phyloP scores from a whole-genome alignment of 495 filamentous ascomycete species.

The Penicillium bovifimosum region DNA sequence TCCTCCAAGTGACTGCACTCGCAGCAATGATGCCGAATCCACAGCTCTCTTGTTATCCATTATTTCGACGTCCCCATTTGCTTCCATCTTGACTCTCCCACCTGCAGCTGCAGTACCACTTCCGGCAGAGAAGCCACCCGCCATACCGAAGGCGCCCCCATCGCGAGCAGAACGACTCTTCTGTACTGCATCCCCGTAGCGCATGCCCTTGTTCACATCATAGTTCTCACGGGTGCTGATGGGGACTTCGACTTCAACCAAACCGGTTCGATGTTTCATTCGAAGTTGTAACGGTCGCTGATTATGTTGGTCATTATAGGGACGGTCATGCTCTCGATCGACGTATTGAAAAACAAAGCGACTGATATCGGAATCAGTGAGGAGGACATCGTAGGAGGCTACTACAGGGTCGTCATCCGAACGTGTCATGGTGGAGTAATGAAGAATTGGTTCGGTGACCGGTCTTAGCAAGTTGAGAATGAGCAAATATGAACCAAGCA shows the following conservation, averaged over 20 bases:
- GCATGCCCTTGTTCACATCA: conserved; percentile 57
- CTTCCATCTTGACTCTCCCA: conserved; percentile 36
- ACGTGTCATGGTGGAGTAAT: conserved; percentile 15
- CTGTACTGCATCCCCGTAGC: conserved; percentile 61
- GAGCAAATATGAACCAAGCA: background rate
- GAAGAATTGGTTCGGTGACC: background rate
- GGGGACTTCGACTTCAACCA: conserved; percentile 71
- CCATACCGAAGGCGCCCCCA: conserved; percentile 55
- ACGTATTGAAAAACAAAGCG: conserved; percentile 69
- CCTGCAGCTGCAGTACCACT: conserved; percentile 12
- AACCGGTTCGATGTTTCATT: conserved; percentile 60
- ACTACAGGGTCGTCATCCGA: conserved; percentile 49
- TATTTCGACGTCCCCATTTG: conserved; percentile 33
- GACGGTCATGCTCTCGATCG: conserved; percentile 39
- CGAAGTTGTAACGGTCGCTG: conserved; percentile 56
- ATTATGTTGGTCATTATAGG: conserved; percentile 50
- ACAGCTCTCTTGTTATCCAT: conserved; percentile 35
- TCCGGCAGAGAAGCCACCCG: conserved; percentile 51
- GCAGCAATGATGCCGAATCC: conserved; percentile 26
- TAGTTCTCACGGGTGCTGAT: conserved; percentile 58
- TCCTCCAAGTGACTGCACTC: conserved; percentile 57
- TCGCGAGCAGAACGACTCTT: conserved; percentile 49
- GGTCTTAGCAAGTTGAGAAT: background rate
- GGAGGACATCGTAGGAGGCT: conserved; percentile 56
- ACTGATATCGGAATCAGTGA: conserved; percentile 47